Conservation (phyloP, 2,329 filamentous ascomycete species). For the Thermoascus crustaceus region DNA sequence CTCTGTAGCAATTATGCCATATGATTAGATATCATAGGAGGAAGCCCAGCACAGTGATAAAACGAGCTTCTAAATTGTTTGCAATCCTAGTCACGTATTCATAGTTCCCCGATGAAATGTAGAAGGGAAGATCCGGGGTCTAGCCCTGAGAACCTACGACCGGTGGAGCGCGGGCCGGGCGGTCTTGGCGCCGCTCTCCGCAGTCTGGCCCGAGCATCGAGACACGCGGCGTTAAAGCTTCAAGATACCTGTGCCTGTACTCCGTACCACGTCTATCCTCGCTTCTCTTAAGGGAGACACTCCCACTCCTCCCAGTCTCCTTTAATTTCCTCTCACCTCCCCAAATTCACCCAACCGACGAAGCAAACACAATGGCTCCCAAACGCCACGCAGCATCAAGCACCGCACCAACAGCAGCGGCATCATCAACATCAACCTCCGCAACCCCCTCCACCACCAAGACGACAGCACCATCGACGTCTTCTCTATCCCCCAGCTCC, state of each 20-base stretch:
- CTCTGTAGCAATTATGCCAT: no score
- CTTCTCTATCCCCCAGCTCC: conserved; percentile 31
- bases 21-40: no score
- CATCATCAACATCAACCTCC: conserved; percentile 16
- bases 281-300: conserved; percentile 1
- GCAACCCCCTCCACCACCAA: conserved; percentile 16
- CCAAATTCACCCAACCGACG: no score
- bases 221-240: conserved; percentile 2
- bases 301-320: conserved; percentile 13
- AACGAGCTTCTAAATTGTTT: no score
- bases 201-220: neutral
- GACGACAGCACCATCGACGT: conserved; percentile 20
- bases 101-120: no score
- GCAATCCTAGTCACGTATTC: no score
- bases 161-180: conserved; percentile 1
- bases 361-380: conserved; percentile 16
- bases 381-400: conserved; percentile 24
- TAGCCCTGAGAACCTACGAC: no score
- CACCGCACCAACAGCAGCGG: conserved; percentile 13
- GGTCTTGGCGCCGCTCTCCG: conserved; percentile 1
- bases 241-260: neutral
- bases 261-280: neutral
- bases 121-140: no score
- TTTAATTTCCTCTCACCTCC: conserved; percentile 2
- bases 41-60: no score